A percentile compares a stretch with the other conserved stretches of the same genome.
These are phyloP conservation scores for Colletotrichum sp. DNA, from an alignment of 2,329 filamentous ascomycete species.

Conservation along the genomic window DNA sequence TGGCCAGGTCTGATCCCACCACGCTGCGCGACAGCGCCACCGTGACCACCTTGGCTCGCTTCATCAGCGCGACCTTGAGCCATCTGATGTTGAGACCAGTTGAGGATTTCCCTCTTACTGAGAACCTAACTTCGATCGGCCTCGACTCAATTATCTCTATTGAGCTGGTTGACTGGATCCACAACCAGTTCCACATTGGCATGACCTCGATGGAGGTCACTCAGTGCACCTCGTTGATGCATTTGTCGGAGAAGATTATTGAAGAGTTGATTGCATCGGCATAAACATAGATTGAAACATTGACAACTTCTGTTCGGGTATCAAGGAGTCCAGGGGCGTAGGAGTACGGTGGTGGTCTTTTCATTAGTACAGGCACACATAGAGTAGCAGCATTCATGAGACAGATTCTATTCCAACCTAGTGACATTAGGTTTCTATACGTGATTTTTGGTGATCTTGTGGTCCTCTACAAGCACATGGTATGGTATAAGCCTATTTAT, in stretches of 20 bases:
- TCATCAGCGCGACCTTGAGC: slow-evolving; percentile 3
- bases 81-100: background rate
- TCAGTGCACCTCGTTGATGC: background rate
- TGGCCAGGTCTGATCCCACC: background rate
- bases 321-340: accelerated
- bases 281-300: background rate
- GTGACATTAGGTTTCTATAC: too few relatives aligned
- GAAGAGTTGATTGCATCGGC: background rate
- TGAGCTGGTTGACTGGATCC: slow-evolving; percentile 16
- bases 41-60: background rate
- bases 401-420: background rate
- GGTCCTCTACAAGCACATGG: background rate
- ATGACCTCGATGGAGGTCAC: slow-evolving; percentile 7
- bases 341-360: background rate
- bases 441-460: too few relatives aligned
- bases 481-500: background rate
- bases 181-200: slow-evolving; percentile 4
- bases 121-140: slow-evolving; percentile 1
- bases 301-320: background rate
- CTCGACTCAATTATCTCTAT: slow-evolving; percentile 12
- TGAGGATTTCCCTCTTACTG: background rate
- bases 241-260: slow-evolving; percentile 1
- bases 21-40: background rate
- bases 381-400: background rate
- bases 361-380: background rate